Evolutionary conservation across 305 asterid genomes (phyloP).

Genomic region (Fraxinus nigra): DNA sequence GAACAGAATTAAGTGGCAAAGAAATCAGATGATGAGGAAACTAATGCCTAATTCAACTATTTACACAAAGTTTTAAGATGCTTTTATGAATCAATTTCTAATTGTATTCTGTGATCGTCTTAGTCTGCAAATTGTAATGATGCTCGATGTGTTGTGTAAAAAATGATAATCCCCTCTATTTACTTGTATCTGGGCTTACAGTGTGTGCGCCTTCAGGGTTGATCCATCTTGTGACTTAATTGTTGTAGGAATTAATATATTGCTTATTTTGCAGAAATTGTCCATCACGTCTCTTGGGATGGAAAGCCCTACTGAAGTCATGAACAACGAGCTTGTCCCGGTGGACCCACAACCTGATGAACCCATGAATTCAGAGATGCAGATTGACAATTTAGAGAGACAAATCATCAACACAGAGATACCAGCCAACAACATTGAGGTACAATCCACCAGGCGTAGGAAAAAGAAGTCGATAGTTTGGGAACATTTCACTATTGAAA

Average conservation of each 20-base stretch:
- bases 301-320: constrained; percentile 33
- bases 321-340: constrained; percentile 54
- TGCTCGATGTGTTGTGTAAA: background rate
- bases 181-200: background rate
- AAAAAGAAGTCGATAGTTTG: constrained; percentile 95
- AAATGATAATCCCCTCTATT: background rate
- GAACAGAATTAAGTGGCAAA: background rate
- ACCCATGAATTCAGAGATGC: constrained; percentile 40
- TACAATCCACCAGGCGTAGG: constrained; percentile 67
- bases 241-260: background rate
- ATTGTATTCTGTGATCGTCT: background rate
- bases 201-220: background rate
- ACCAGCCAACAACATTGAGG: constrained; percentile 34
- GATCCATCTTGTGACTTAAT: background rate
- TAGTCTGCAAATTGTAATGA: background rate
- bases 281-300: constrained; percentile 20
- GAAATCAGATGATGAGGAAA: background rate
- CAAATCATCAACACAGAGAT: constrained; percentile 38
- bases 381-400: constrained; percentile 44
- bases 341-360: constrained; percentile 30
- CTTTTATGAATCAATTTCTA: background rate
- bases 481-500: constrained; percentile 94
- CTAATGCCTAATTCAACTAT: background rate
- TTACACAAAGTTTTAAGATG: background rate
- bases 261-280: constrained; percentile 24